A percentile compares a stretch with the other conserved stretches of the same genome.
phyloP scores from a whole-genome alignment of 106 monocot species.

The Dendrobium huoshanense region DNA sequence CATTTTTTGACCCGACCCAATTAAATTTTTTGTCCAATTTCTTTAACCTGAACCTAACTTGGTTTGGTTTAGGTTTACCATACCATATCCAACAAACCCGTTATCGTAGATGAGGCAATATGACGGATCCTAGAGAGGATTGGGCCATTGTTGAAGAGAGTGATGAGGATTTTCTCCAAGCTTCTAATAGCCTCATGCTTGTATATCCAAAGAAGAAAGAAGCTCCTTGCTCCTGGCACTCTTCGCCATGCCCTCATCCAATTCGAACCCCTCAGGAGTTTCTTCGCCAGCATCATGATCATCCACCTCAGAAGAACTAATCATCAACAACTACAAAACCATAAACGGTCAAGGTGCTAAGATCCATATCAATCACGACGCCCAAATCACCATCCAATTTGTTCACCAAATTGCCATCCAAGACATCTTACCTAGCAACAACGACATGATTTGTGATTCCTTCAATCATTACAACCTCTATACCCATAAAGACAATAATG shows the following conservation, averaged over 20 bases:
- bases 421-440: constrained; percentile 19
- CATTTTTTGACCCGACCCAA: too few species aligned
- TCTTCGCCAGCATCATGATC: constrained; percentile 38
- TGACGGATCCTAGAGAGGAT: constrained; percentile 24
- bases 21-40: too few species aligned
- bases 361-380: constrained; percentile 24
- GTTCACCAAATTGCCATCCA: constrained; percentile 51
- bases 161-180: constrained; percentile 49
- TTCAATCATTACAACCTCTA: constrained; percentile 19
- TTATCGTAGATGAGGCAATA: constrained; percentile 45
- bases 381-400: constrained; percentile 20
- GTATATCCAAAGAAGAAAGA: constrained; percentile 59
- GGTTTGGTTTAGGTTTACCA: too few species aligned
- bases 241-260: constrained; percentile 15
- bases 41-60: too few species aligned
- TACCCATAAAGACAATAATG: constrained; percentile 42
- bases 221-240: constrained; percentile 28
- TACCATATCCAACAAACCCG: too few species aligned
- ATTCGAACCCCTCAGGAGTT: constrained; percentile 23
- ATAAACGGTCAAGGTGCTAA: constrained; percentile 45
- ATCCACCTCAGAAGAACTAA: constrained; percentile 47
- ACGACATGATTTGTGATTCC: constrained; percentile 34
- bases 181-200: constrained; percentile 37
- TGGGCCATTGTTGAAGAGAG: constrained; percentile 25
- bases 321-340: constrained; percentile 47